A percentile compares a stretch with the other conserved stretches of the same genome.
Conservation (phyloP, 2,329 filamentous ascomycete species). For the Exophiala oligosperma region DNA sequence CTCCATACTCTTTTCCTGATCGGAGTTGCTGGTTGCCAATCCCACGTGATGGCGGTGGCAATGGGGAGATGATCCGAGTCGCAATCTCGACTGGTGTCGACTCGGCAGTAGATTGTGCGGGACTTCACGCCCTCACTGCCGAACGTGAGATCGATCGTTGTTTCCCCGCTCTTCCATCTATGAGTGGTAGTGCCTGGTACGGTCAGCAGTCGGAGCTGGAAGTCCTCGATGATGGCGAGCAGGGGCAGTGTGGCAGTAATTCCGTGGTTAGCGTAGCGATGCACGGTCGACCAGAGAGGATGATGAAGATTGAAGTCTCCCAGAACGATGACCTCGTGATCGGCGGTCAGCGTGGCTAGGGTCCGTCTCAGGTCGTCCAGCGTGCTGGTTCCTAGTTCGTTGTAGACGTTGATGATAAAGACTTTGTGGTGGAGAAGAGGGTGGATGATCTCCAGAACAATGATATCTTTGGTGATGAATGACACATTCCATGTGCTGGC, state of each 20-base stretch:
- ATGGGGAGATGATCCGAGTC: constrained; percentile 33
- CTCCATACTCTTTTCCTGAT: constrained; percentile 20
- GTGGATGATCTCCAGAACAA: too few relatives aligned
- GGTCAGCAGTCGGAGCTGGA: constrained; percentile 20
- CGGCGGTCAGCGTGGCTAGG: constrained; percentile 8
- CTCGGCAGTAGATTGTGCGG: constrained; percentile 15
- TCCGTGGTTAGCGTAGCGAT: constrained; percentile 4
- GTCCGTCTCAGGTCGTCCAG: neutral
- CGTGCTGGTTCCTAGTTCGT: neutral
- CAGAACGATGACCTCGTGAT: constrained; percentile 19
- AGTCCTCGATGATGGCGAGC: constrained; percentile 19
- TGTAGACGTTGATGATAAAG: constrained; percentile 2
- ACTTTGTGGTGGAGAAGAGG: too few relatives aligned
- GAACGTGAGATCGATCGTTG: constrained; percentile 8
- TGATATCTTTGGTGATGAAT: too few relatives aligned
- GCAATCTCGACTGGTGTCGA: constrained; percentile 26
- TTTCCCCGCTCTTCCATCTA: constrained; percentile 11
- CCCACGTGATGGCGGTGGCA: constrained; percentile 26
- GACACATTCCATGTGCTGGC: too few relatives aligned
- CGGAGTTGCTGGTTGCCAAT: constrained; percentile 18
- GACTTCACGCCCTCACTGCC: constrained; percentile 1
- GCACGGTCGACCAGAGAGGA: constrained; percentile 11
- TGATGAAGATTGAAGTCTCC: constrained; percentile 29
- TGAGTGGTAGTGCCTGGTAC: constrained; percentile 16
- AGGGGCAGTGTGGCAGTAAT: constrained; percentile 12